These are phyloP conservation scores for Shiraia sp. DNA, from an alignment of 2,329 filamentous ascomycete genomes.

Conservation along the genomic window DNA sequence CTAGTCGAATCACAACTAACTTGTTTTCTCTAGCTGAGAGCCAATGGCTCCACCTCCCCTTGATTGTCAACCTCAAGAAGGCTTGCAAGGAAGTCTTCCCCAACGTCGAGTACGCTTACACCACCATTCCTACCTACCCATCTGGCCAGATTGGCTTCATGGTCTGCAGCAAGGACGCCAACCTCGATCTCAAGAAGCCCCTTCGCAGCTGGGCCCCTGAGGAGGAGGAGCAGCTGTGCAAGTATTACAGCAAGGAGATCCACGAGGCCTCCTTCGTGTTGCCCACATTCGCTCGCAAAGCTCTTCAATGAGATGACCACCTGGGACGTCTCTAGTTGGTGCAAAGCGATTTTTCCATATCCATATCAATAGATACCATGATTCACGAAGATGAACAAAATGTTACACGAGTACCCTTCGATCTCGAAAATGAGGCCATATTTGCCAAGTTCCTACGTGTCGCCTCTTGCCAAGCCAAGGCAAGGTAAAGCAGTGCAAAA, in stretches of 20 bases:
- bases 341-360: conserved; percentile 14
- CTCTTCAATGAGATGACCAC: conserved; percentile 49
- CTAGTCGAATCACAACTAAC: conserved; percentile 29
- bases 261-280: conserved; percentile 93
- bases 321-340: conserved; percentile 1
- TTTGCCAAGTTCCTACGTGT: too few species aligned
- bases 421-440: too few species aligned
- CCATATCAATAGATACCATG: conserved; percentile 38
- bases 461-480: background rate
- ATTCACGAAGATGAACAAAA: conserved; percentile 30
- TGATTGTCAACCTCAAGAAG: conserved; percentile 96
- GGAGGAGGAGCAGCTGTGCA: conserved; percentile 91
- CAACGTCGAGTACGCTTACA: conserved; percentile 97
- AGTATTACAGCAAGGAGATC: conserved; percentile 97
- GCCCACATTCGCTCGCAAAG: conserved; percentile 89
- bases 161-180: conserved; percentile 96
- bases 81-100: conserved; percentile 96
- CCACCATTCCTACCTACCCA: conserved; percentile 98
- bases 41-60: conserved; percentile 95
- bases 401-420: conserved; percentile 11
- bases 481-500: background rate
- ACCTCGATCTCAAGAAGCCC: conserved; percentile 81
- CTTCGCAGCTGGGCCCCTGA: conserved; percentile 78
- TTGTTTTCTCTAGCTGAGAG: conserved; percentile 74
- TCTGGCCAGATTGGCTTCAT: conserved; percentile 99